Conservation (phyloP, 2,329 filamentous ascomycete genomes). For the Fusarium haematococcum region DNA sequence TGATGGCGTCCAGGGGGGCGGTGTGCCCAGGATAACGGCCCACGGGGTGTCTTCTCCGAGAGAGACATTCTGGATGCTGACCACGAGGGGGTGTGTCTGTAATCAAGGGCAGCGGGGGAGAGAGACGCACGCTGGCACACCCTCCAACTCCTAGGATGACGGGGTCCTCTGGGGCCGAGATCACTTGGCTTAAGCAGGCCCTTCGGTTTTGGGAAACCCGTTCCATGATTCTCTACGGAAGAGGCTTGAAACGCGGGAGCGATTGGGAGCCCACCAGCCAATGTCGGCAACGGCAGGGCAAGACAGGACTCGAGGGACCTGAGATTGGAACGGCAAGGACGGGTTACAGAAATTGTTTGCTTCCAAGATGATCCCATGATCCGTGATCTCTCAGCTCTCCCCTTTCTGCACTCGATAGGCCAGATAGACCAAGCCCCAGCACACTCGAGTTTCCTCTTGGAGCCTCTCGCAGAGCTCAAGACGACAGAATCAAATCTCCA, state of each 20-base stretch:
- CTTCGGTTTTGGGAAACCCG: constrained; percentile 13
- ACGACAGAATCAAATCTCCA: neutral
- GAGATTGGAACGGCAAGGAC: constrained; percentile 28
- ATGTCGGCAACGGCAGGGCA: constrained; percentile 12
- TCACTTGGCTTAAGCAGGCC: constrained; percentile 5
- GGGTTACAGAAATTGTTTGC: constrained; percentile 34
- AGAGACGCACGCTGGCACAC: neutral
- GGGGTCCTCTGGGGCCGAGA: neutral
- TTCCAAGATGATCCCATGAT: constrained; percentile 5
- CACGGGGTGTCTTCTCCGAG: neutral
- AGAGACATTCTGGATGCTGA: neutral
- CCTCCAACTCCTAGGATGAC: neutral
- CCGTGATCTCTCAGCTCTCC: neutral
- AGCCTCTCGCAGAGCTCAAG: neutral
- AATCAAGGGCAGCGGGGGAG: neutral
- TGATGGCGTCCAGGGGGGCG: constrained; percentile 4
- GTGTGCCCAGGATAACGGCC: constrained; percentile 12
- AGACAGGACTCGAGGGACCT: constrained; percentile 8
- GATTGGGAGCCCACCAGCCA: neutral
- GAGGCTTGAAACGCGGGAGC: neutral
- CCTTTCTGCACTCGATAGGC: neutral
- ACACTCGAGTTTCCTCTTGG: neutral
- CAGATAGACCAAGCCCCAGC: neutral
- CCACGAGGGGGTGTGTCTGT: neutral
- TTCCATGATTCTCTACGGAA: neutral